Evolutionary conservation across 2,329 filamentous ascomycete species (phyloP), one percentile per base, ranked within the genome.

Genomic region (Aspergillus quadricinctus): DNA sequence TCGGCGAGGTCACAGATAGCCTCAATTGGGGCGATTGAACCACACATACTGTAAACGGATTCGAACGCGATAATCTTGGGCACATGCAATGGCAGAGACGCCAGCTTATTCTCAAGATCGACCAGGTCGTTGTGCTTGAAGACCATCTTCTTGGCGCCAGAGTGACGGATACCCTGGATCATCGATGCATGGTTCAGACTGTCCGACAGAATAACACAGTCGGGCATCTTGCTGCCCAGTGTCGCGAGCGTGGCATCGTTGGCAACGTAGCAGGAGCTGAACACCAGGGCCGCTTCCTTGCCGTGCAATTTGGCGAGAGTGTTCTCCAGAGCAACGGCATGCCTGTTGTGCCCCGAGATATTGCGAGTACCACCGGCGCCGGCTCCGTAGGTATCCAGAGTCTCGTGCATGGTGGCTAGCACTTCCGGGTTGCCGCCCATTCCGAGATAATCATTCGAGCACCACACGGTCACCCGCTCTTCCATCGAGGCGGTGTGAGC

Each of bases 41-140:
- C 94, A 72, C 94, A 99, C 94, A 99, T 99, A 80, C 92, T 96
- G 79, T 99, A 99, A 3, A 99, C 94, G 29, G 92, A 96, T 78
- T 99, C 94, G 63, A 97, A 99, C 2, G 94, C 94, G 63, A 99
- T 99, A 64, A 99, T 96, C 81, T 99, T 99, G 56, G 94, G 94
- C 37, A 90, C 84, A 58, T 94, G 83, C 1, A 89, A 78, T 0
- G 93, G 92, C 45, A 99, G 82, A 11, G 92, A 89, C 2, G 92
- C 92, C 63, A 99, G 81, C 77, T 99, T 97, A 51, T 85, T 85
- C 79, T 99, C 94, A 17, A 99, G 81, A 68, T 99, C 94, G 45
- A 82, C 86, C n/a, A 97, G 77, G 68, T 99, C 92, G 69, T 99
- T 99, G 79, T 99, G 94, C 79, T 95, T 96, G 84, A 97, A 99